Evolutionary conservation across 192 early-diverging fungal species (phyloP).

Genomic region (Entomortierella chlamydospora): DNA sequence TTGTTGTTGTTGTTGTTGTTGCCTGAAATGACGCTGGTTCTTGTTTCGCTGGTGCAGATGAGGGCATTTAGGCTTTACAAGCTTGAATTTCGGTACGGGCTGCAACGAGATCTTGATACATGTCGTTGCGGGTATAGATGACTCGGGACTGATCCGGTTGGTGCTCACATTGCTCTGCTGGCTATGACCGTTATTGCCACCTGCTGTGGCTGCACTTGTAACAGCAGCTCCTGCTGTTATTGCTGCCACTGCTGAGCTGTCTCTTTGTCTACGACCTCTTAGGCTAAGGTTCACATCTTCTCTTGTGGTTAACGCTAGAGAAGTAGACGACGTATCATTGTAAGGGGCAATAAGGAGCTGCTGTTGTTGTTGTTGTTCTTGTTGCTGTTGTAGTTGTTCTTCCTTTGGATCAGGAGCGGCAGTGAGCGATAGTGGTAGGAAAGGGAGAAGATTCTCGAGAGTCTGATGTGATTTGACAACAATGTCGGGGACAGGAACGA

Average conservation of each 20-base stretch:
- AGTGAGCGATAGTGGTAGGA: slow-evolving; percentile 38
- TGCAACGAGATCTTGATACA: slow-evolving; percentile 55
- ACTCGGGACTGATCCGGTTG: slow-evolving; percentile 44
- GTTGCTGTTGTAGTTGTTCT: not conserved
- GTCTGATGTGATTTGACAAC: slow-evolving; percentile 53
- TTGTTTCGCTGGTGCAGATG: slow-evolving; percentile 29
- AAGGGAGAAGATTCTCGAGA: slow-evolving; percentile 42
- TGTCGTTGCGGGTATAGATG: slow-evolving; percentile 47
- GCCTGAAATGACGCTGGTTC: slow-evolving; percentile 31
- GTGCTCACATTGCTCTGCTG: not conserved
- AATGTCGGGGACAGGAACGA: slow-evolving; percentile 36
- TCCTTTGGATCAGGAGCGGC: slow-evolving; percentile 16
- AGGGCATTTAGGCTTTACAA: slow-evolving; percentile 49
- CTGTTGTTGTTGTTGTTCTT: slow-evolving; percentile 7
- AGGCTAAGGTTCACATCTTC: not conserved
- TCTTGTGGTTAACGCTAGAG: not conserved
- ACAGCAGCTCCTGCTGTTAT: not conserved
- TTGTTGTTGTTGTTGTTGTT: slow-evolving; percentile 35
- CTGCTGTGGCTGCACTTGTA: not conserved
- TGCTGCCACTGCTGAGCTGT: not conserved
- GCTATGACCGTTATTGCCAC: no score
- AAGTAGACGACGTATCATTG: not conserved
- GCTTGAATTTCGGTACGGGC: slow-evolving; percentile 32
- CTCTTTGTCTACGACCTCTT: not conserved
- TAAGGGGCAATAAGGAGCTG: slow-evolving; percentile 1